Base-by-base conservation (phyloP, 2,329 filamentous ascomycete species). In the Blastomyces gilchristii region DNA sequence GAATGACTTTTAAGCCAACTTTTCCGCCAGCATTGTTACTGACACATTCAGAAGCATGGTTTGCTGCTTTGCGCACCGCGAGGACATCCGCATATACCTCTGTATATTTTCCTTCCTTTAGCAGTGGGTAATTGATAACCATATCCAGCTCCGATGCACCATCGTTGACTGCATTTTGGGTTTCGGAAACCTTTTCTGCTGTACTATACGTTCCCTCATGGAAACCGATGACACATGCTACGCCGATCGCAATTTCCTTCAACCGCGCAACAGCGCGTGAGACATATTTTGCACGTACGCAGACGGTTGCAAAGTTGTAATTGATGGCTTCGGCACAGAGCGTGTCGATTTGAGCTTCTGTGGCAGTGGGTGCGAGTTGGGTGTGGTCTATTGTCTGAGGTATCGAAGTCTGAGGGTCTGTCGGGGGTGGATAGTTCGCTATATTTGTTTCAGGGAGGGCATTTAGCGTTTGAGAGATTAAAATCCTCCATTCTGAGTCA, bases 151-250 rank as follows among this genome's bases (percentile, higher is more conserved):
- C 84, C 0, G 70, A 71, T 0, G 83, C 83, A 25, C 83, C 83
- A 22, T 77, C 74, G 9, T 70, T 67, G 45, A 84, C 72, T 16
- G 82, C 82, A 12, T 74, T 72, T 34, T 74, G 73, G 0, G 81
- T 79, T 72, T 86, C 83, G 25, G 70, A 71, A n/a, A 81, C 73
- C 69, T 85, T 85, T 41, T 77, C 72, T 3, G 75, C 69, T 0
- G 81, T 80, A 58, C 79, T 74, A 65, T 83, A 75, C 0, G 81
- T 84, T 14, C 84, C 84, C 69, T 85, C 82, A 61, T 81, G 84
- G 70, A 86, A 86, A 28, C 82, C 83, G 11, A 86, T 77, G 6
- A 86, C 84, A 66, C 81, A 83, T 54, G 83, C 82, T 25, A 85
- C 79, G 31, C 76, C 75, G n/a, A 83, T 78, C 6, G 71, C 70